Percentiles rank a stretch among this genome's conserved stretches.
Conservation (phyloP, 345 rosid species). For the Firmiana major region DNA sequence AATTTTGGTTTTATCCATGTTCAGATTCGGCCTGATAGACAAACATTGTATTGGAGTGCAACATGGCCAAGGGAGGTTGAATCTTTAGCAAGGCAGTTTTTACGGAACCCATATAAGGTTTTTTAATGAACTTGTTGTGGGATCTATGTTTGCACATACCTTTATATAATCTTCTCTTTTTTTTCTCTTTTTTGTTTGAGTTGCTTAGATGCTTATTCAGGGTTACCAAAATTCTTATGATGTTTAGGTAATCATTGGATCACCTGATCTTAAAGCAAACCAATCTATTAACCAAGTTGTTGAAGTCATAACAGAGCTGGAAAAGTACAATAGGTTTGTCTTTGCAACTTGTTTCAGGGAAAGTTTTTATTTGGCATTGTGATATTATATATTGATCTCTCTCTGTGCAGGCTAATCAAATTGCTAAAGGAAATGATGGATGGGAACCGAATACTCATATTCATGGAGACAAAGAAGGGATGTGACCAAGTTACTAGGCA, state of each 20-base stretch:
- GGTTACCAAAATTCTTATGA: slow-evolving; percentile 14
- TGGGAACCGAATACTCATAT: slow-evolving; percentile 80
- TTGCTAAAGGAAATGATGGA: slow-evolving; percentile 79
- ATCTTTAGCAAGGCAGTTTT: slow-evolving; percentile 81
- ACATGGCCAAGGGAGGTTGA: slow-evolving; percentile 99
- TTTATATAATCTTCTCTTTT: not conserved
- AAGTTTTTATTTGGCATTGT: slow-evolving; percentile 1
- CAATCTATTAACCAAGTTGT: slow-evolving; percentile 87
- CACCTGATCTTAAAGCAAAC: slow-evolving; percentile 81
- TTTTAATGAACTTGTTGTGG: not conserved
- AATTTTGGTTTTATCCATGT: slow-evolving; percentile 11
- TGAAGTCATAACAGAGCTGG: slow-evolving; percentile 72
- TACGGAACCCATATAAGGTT: slow-evolving; percentile 87
- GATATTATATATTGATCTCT: slow-evolving; percentile 2
- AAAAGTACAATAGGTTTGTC: slow-evolving; percentile 86
- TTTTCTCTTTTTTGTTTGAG: not conserved
- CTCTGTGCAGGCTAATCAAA: slow-evolving; percentile 55
- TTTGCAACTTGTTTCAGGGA: slow-evolving; percentile 9
- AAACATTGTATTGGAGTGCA: slow-evolving; percentile 97
- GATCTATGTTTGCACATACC: not conserved
- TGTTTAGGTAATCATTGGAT: slow-evolving; percentile 77
- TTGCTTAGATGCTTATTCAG: slow-evolving; percentile 10
- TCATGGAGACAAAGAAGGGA: slow-evolving; percentile 89
- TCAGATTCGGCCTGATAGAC: slow-evolving; percentile 97
- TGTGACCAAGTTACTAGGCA: slow-evolving; percentile 96